Evolutionary conservation across 805 yeast genomes (phyloP).

Genomic region (Sungouiozyma ichnusensis): DNA sequence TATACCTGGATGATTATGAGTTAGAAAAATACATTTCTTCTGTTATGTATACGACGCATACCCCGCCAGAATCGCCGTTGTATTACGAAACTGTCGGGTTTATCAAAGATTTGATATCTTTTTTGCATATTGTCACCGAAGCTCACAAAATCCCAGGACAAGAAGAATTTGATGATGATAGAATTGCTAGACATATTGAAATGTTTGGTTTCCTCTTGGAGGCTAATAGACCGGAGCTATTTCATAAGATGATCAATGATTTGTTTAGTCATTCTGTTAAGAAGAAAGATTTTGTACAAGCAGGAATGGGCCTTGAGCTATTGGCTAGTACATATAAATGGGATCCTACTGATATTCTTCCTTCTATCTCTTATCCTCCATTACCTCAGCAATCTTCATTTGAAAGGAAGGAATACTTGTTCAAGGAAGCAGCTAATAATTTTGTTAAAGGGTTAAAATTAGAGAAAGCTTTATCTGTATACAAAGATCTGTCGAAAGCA

Average conservation of each 20-base stretch:
- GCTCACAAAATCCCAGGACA: constrained; percentile 68
- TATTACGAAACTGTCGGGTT: constrained; percentile 39
- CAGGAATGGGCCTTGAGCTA: constrained; percentile 69
- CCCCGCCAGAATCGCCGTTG: constrained; percentile 51
- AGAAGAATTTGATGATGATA: constrained; percentile 76
- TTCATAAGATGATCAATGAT: constrained; percentile 67
- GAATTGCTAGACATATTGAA: constrained; percentile 69
- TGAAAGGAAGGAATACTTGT: constrained; percentile 66
- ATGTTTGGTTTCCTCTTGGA: constrained; percentile 67
- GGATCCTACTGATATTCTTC: constrained; percentile 48
- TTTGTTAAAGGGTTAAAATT: constrained; percentile 61
- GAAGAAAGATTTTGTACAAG: constrained; percentile 63
- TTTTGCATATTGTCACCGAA: constrained; percentile 54
- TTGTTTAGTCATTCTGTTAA: constrained; percentile 54
- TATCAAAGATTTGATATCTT: constrained; percentile 46
- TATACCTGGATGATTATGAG: constrained; percentile 18
- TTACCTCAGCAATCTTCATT: constrained; percentile 76
- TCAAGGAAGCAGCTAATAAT: constrained; percentile 58
- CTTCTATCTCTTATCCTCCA: constrained; percentile 51
- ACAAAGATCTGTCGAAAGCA: constrained; percentile 65
- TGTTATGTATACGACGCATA: constrained; percentile 12
- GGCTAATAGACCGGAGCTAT: constrained; percentile 68
- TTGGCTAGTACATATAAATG: constrained; percentile 69
- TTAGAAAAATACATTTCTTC: constrained; percentile 14
- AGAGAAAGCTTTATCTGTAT: constrained; percentile 71